Conservation (phyloP, 306 rosid species). For the Cucumis hystrix region DNA sequence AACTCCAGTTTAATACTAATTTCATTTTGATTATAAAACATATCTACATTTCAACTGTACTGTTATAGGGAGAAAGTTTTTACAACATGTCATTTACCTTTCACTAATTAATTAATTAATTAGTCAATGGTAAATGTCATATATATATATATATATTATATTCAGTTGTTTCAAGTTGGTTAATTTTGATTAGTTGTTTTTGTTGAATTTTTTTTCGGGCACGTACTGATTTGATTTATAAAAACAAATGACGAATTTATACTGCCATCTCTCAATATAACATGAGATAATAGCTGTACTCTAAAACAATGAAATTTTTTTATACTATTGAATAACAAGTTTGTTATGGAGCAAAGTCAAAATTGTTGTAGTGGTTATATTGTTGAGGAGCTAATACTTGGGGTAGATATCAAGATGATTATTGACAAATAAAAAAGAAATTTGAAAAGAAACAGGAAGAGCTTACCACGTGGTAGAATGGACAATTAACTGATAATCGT, state of each 20-base stretch:
- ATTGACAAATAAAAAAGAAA: too few relatives aligned
- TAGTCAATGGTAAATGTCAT: too few relatives aligned
- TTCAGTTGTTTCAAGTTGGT: too few relatives aligned
- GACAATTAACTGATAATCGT: too few relatives aligned
- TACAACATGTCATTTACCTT: not conserved
- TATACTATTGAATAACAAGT: too few relatives aligned
- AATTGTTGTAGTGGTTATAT: not conserved
- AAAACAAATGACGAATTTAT: not conserved
- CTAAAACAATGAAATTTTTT: not conserved
- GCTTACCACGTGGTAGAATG: too few relatives aligned
- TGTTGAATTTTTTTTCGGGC: not conserved
- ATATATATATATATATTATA: not conserved
- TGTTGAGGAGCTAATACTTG: too few relatives aligned
- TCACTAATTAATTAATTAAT: not conserved
- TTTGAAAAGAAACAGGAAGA: too few relatives aligned
- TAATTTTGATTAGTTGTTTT: not conserved
- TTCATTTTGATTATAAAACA: not conserved
- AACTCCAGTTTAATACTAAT: not conserved
- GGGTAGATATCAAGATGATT: too few relatives aligned
- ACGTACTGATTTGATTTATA: not conserved
- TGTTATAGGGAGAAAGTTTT: not conserved
- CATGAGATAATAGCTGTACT: not conserved
- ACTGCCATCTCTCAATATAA: not conserved
- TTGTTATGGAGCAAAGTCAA: not conserved
- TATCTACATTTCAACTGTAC: not conserved